Conservation (phyloP, 257 asterid genomes). For the Nicotiana noctiflora region DNA sequence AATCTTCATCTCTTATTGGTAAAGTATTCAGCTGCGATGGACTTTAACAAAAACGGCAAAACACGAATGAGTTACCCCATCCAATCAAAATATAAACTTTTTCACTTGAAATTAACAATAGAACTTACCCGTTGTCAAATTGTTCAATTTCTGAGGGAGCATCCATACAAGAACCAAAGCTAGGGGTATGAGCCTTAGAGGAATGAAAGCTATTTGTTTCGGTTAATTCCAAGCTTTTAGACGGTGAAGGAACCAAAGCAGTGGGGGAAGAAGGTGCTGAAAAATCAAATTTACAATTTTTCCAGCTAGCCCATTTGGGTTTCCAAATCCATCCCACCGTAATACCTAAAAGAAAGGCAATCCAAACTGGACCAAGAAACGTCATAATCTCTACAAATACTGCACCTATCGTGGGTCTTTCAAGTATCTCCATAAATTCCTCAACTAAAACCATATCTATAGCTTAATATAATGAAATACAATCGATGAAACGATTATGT, state of each 20-base stretch:
- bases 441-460: slow-evolving; percentile 37
- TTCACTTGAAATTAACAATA: neutral
- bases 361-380: slow-evolving; percentile 67
- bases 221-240: slow-evolving; percentile 1
- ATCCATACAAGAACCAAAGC: slow-evolving; percentile 13
- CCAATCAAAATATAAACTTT: neutral
- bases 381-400: slow-evolving; percentile 43
- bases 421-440: slow-evolving; percentile 52
- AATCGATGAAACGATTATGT: neutral
- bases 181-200: slow-evolving; percentile 6
- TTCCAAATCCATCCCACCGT: slow-evolving; percentile 89
- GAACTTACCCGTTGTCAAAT: neutral
- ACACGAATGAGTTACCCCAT: slow-evolving; percentile 6
- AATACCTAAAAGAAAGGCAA: slow-evolving; percentile 69
- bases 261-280: slow-evolving; percentile 61
- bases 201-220: neutral
- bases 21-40: slow-evolving; percentile 23
- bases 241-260: slow-evolving; percentile 16
- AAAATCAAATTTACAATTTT: slow-evolving; percentile 47
- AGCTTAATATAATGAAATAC: neutral
- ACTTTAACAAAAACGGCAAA: slow-evolving; percentile 23
- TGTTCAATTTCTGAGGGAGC: slow-evolving; percentile 9
- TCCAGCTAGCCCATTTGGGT: slow-evolving; percentile 69
- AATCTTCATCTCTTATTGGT: slow-evolving; percentile 46
- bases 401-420: slow-evolving; percentile 46